phyloP scores from a whole-genome alignment of 2,329 filamentous ascomycete genomes.

The Pseudogymnoascus sp. region DNA sequence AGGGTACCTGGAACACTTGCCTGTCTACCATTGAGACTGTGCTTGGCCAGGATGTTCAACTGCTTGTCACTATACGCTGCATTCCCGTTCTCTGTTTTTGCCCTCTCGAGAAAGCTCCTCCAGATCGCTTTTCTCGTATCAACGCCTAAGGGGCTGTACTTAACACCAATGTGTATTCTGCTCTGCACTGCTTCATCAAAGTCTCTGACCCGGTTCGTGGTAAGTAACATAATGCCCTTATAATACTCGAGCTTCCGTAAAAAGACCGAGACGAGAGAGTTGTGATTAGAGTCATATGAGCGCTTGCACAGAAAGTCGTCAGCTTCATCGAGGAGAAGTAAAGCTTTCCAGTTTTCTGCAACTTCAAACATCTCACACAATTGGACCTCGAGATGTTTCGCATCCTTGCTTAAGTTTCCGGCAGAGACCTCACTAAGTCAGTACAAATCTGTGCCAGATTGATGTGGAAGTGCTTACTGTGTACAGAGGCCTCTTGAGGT shows the following conservation, averaged over 20 bases:
- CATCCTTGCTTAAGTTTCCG: background rate
- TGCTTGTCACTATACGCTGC: background rate
- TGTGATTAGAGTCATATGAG: slow-evolving; percentile 24
- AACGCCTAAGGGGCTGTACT: slow-evolving; percentile 9
- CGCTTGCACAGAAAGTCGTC: slow-evolving; percentile 14
- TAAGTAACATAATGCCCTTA: slow-evolving; percentile 25
- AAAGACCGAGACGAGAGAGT: slow-evolving; percentile 41
- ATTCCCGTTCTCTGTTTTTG: background rate
- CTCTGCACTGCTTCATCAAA: slow-evolving; percentile 17
- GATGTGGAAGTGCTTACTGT: background rate
- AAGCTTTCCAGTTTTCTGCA: slow-evolving; percentile 11
- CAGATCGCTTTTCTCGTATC: slow-evolving; percentile 10
- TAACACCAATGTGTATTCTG: slow-evolving; percentile 9
- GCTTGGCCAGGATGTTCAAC: background rate
- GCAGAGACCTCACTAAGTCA: background rate
- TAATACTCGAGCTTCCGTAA: slow-evolving; percentile 21
- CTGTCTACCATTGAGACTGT: background rate
- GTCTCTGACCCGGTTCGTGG: slow-evolving; percentile 19
- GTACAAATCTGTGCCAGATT: background rate
- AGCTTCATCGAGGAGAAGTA: slow-evolving; percentile 18
- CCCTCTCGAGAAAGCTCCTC: slow-evolving; percentile 9
- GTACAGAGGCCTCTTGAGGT: background rate
- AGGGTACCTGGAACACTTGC: background rate
- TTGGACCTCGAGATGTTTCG: slow-evolving; percentile 33
- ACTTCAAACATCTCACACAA: slow-evolving; percentile 23